These are phyloP conservation scores for Colletotrichum orbiculare DNA, from an alignment of 2,329 filamentous ascomycete genomes.

Conservation along the genomic window DNA sequence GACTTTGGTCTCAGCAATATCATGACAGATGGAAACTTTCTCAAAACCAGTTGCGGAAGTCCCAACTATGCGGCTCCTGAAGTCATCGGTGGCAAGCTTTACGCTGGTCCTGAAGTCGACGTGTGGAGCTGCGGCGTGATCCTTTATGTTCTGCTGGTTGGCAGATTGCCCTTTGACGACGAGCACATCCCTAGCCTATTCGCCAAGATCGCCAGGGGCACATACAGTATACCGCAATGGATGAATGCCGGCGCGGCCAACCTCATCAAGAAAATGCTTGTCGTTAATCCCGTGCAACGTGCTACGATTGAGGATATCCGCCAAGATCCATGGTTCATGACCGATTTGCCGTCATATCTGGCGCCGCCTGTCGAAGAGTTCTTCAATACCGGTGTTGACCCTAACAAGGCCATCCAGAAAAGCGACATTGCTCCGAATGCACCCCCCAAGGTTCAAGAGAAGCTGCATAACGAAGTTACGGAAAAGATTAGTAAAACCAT, in stretches of 20 bases:
- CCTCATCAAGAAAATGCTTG: conserved; percentile 92
- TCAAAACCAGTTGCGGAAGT: conserved; percentile 98
- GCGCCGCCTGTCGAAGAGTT: conserved; percentile 91
- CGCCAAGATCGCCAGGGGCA: conserved; percentile 95
- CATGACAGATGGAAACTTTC: conserved; percentile 99
- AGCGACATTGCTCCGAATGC: conserved; percentile 84
- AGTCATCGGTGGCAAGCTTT: conserved; percentile 97
- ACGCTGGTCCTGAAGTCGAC: conserved; percentile 96
- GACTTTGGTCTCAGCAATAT: conserved; percentile 99
- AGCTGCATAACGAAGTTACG: conserved; percentile 91
- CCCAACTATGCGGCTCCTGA: conserved; percentile 98
- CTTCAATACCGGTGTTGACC: conserved; percentile 91
- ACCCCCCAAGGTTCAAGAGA: conserved; percentile 82
- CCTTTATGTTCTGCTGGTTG: conserved; percentile 83
- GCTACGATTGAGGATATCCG: conserved; percentile 95
- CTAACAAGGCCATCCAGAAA: conserved; percentile 88
- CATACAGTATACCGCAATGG: conserved; percentile 92
- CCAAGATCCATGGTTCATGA: conserved; percentile 92
- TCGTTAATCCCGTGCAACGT: conserved; percentile 93
- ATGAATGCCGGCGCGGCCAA: conserved; percentile 85
- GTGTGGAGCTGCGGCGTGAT: conserved; percentile 98
- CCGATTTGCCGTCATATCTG: conserved; percentile 87
- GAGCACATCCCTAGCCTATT: conserved; percentile 98
- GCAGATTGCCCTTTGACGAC: conserved; percentile 93
- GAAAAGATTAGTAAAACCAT: conserved; percentile 97